These are phyloP conservation scores for Didymella pomorum DNA, from an alignment of 2,329 filamentous ascomycete species.

Conservation along the genomic window DNA sequence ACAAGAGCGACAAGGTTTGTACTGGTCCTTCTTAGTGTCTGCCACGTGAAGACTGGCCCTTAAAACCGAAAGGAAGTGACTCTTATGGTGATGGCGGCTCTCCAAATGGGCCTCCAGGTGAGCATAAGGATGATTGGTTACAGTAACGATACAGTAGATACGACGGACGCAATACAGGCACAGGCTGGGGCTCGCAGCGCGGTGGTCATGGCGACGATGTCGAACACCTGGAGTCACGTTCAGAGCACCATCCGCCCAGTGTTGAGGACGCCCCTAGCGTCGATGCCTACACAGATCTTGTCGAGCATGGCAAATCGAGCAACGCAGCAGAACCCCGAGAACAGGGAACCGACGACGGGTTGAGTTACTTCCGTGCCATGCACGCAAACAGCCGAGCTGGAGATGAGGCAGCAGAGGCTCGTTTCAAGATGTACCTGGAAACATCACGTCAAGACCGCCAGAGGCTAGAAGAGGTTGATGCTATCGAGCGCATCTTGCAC, in stretches of 20 bases:
- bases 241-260: not conserved
- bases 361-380: not conserved
- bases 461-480: not conserved
- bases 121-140: too few relatives aligned
- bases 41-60: too few relatives aligned
- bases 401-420: not conserved
- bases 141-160: not conserved
- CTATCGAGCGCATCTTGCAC: not conserved
- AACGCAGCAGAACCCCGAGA: not conserved
- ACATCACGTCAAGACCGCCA: not conserved
- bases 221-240: not conserved
- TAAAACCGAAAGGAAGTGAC: too few relatives aligned
- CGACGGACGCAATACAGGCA: not conserved
- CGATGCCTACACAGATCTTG: not conserved
- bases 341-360: not conserved
- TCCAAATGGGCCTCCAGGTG: too few relatives aligned
- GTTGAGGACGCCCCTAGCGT: not conserved
- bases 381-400: not conserved
- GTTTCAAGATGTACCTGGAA: not conserved
- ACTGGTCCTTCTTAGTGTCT: not conserved
- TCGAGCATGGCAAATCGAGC: not conserved
- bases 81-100: too few relatives aligned
- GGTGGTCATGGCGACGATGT: not conserved
- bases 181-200: not conserved
- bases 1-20: not conserved